phyloP scores from a whole-genome alignment of 768 basidiomycete species.

The Baorangia bicolor region DNA sequence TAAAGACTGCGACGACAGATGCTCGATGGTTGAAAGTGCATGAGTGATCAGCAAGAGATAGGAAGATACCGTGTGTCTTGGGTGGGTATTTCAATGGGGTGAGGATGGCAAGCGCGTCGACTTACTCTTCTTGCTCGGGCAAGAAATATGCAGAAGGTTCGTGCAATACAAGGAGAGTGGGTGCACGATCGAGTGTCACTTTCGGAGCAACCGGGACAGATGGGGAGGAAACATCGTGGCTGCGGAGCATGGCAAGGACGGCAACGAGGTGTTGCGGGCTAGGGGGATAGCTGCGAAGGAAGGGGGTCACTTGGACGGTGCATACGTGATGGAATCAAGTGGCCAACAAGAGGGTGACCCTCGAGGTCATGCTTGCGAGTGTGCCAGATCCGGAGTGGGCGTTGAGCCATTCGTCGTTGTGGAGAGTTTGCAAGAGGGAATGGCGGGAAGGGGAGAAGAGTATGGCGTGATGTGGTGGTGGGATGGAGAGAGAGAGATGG shows the following conservation, averaged over 20 bases:
- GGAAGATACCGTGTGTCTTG: slow-evolving; percentile 43
- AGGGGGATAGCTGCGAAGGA: slow-evolving; percentile 56
- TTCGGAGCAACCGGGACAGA: slow-evolving; percentile 27
- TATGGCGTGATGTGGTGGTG: slow-evolving; percentile 38
- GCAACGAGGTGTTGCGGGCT: slow-evolving; percentile 55
- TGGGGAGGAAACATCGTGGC: slow-evolving; percentile 21
- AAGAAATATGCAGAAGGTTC: slow-evolving; percentile 60
- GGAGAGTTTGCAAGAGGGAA: slow-evolving; percentile 42
- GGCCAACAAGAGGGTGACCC: slow-evolving; percentile 57
- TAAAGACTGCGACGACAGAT: slow-evolving; percentile 30
- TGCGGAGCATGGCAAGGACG: slow-evolving; percentile 49
- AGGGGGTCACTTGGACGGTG: slow-evolving; percentile 9
- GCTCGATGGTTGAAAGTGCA: slow-evolving; percentile 42
- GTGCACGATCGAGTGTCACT: slow-evolving; percentile 38
- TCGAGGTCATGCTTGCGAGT: slow-evolving; percentile 37
- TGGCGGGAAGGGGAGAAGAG: slow-evolving; percentile 55
- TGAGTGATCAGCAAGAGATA: slow-evolving; percentile 52
- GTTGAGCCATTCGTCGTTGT: slow-evolving; percentile 49
- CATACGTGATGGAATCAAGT: background rate
- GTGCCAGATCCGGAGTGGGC: slow-evolving; percentile 39
- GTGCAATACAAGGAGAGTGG: slow-evolving; percentile 56
- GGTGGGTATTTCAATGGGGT: slow-evolving; percentile 1
- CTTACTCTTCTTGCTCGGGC: slow-evolving; percentile 25
- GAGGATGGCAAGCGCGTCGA: background rate
- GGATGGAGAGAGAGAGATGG: slow-evolving; percentile 56